Evolutionary conservation across 257 asterid genomes (phyloP).

Genomic region (Euphrasia confusa): DNA sequence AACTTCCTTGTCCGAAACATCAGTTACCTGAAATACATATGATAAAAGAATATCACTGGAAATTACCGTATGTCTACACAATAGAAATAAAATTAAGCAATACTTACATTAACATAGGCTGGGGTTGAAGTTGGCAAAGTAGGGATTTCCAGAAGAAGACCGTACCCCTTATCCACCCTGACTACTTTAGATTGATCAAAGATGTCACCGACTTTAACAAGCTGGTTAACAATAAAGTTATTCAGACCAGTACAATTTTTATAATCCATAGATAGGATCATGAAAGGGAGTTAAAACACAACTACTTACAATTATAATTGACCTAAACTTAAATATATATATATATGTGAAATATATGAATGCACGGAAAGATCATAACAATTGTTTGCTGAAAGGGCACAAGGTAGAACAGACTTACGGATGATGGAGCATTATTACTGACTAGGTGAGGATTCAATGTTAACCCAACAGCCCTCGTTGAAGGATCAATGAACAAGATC

Average conservation of each 20-base stretch:
- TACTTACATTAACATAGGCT: constrained; percentile 78
- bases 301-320: background rate
- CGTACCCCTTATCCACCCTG: constrained; percentile 79
- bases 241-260: background rate
- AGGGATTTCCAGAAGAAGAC: constrained; percentile 79
- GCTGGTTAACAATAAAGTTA: constrained; percentile 45
- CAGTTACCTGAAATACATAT: constrained; percentile 48
- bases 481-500: constrained; percentile 88
- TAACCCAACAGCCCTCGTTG: constrained; percentile 92
- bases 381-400: background rate
- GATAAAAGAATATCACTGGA: constrained; percentile 10
- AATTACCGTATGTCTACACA: constrained; percentile 1
- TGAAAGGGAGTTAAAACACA: background rate
- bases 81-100: constrained; percentile 16
- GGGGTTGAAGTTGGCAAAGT: constrained; percentile 77
- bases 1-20: constrained; percentile 75
- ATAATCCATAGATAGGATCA: background rate
- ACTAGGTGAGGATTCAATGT: constrained; percentile 83
- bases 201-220: constrained; percentile 77
- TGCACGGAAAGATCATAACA: constrained; percentile 3
- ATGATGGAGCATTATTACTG: constrained; percentile 67
- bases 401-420: constrained; percentile 52
- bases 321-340: background rate
- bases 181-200: constrained; percentile 74
- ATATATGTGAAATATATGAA: constrained; percentile 2